Conservation (phyloP, 192 early-diverging fungal species). For the Umbelopsis sp. region DNA sequence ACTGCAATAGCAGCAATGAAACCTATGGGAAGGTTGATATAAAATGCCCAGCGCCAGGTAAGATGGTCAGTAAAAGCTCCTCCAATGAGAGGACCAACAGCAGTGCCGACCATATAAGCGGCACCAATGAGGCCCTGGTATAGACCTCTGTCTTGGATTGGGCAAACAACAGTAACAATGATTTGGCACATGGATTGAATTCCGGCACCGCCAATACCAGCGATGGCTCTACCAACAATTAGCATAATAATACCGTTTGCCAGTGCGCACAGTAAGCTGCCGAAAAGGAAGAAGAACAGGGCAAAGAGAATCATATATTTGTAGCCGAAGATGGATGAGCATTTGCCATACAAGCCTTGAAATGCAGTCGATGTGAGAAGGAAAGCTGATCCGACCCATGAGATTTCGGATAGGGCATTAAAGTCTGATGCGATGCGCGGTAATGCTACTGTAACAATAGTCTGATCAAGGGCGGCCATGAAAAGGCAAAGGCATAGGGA, state of each 20-base stretch:
- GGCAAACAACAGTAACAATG: conserved; percentile 68
- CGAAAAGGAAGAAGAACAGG: conserved; percentile 72
- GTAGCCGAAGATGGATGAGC: conserved; percentile 80
- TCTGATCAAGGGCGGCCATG: conserved; percentile 62
- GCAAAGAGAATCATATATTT: conserved; percentile 74
- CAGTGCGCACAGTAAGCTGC: conserved; percentile 77
- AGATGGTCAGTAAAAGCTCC: conserved; percentile 59
- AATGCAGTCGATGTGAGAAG: conserved; percentile 68
- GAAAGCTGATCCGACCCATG: conserved; percentile 82
- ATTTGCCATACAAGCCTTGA: conserved; percentile 73
- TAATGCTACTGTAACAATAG: conserved; percentile 65
- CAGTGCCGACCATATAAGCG: conserved; percentile 51
- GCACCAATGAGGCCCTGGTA: conserved; percentile 58
- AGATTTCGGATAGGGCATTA: conserved; percentile 58
- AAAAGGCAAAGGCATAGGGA: conserved; percentile 57
- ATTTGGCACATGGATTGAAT: conserved; percentile 40
- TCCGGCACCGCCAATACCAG: conserved; percentile 55
- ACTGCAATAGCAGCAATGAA: conserved; percentile 40
- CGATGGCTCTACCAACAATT: conserved; percentile 49
- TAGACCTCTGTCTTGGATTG: conserved; percentile 62
- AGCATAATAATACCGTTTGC: conserved; percentile 62
- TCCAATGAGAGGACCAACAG: conserved; percentile 61
- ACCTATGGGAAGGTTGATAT: conserved; percentile 61
- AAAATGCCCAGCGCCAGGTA: conserved; percentile 61
- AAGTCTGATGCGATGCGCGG: conserved; percentile 64